These are phyloP conservation scores for Rhizoctonia solani DNA, from an alignment of 1,284 basidiomycete genomes.

Conservation along the genomic window DNA sequence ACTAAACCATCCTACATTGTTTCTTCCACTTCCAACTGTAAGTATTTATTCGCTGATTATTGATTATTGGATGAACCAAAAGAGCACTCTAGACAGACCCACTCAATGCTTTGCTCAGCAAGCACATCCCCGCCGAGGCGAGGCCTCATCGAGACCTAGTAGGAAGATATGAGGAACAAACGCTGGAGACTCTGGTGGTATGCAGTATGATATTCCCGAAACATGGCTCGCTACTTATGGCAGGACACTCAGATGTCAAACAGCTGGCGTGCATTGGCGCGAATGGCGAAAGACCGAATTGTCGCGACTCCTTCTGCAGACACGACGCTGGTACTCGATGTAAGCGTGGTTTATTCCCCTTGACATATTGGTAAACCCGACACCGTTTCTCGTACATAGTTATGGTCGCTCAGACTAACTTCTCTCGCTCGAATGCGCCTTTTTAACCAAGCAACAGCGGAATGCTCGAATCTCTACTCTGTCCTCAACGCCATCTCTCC, in stretches of 20 bases:
- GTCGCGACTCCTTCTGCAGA: conserved; percentile 69
- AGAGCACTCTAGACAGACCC: conserved; percentile 68
- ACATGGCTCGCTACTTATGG: not conserved
- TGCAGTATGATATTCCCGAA: conserved; percentile 46
- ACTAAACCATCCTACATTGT: conserved; percentile 53
- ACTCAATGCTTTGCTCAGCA: conserved; percentile 72
- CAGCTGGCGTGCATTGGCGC: conserved; percentile 77
- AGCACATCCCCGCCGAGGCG: conserved; percentile 74
- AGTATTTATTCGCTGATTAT: conserved; percentile 56
- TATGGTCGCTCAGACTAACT: conserved; percentile 80
- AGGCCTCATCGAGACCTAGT: conserved; percentile 70
- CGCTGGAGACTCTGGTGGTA: conserved; percentile 77
- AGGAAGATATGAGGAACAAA: conserved; percentile 69
- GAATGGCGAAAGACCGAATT: conserved; percentile 75
- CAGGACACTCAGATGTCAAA: conserved; percentile 66
- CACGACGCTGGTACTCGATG: conserved; percentile 63
- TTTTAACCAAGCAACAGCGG: conserved; percentile 77
- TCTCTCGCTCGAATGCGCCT: conserved; percentile 75
- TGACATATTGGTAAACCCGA: no score
- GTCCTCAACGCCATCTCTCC: conserved; percentile 65
- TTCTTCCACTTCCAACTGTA: conserved; percentile 81
- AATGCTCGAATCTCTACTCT: conserved; percentile 77
- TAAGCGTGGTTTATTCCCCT: conserved; percentile 48
- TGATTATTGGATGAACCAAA: conserved; percentile 35
- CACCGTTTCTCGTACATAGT: no score